Percentiles rank a stretch among this genome's conserved stretches.
Conservation (phyloP, 148 eudicot species). For the Salicornia ramosissima region DNA sequence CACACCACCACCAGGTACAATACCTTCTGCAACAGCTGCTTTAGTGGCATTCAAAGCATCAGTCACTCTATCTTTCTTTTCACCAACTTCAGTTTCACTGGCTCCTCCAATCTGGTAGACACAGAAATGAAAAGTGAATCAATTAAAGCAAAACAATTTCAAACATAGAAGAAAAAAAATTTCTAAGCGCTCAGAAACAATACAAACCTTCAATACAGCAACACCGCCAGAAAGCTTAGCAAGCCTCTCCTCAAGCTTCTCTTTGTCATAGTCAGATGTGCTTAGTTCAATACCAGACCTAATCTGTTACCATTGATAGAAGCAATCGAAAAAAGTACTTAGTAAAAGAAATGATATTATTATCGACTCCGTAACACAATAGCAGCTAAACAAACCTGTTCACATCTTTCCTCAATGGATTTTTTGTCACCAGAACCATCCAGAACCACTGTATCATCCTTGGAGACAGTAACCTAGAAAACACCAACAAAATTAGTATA, state of each 20-base stretch:
- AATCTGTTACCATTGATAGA: conserved; percentile 54
- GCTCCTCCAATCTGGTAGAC: conserved; percentile 87
- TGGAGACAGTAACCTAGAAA: conserved; percentile 66
- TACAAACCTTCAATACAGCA: conserved; percentile 76
- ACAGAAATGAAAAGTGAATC: neutral
- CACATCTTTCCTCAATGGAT: conserved; percentile 87
- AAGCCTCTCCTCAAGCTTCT: conserved; percentile 83
- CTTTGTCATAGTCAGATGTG: conserved; percentile 83
- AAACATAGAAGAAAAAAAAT: neutral
- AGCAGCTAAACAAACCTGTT: conserved; percentile 49
- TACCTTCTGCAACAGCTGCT: conserved; percentile 98
- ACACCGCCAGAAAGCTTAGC: conserved; percentile 96
- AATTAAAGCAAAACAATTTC: neutral
- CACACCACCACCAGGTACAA: conserved; percentile 78
- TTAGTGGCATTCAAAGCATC: conserved; percentile 97
- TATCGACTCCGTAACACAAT: too few species aligned
- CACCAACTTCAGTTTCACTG: conserved; percentile 91
- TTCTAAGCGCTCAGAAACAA: neutral
- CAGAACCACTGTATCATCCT: conserved; percentile 88
- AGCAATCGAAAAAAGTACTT: too few species aligned
- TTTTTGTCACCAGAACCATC: conserved; percentile 94
- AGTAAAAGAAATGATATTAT: neutral
- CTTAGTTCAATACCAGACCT: conserved; percentile 59
- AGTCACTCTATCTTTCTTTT: conserved; percentile 95
- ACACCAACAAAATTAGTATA: neutral